phyloP scores from a whole-genome alignment of 1,139 yeast genomes.

The Geotrichum reessii region DNA sequence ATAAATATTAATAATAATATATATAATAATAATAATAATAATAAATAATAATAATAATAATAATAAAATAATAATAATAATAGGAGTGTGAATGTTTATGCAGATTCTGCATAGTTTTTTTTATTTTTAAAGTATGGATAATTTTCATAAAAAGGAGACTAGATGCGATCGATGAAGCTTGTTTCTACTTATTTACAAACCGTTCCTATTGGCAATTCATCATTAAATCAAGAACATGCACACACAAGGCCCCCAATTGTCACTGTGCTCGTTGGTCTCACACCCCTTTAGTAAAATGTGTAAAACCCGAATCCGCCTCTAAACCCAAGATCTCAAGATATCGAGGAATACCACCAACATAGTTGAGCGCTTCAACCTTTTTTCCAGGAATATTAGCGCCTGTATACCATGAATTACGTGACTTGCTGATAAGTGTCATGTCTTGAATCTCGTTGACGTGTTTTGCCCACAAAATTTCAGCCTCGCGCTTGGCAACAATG shows the following conservation, averaged over 20 bases:
- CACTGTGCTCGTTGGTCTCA: background rate
- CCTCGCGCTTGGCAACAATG: conserved; percentile 18
- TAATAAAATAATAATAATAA: too few species aligned
- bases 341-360: conserved; percentile 26
- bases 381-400: conserved; percentile 32
- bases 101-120: too few species aligned
- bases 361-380: conserved; percentile 28
- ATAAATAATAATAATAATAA: too few species aligned
- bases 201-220: too few species aligned
- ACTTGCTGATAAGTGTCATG: conserved; percentile 10
- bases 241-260: background rate
- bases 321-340: conserved; percentile 20
- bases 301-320: conserved; percentile 18
- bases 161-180: too few species aligned
- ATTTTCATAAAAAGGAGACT: too few species aligned
- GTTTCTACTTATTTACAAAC: too few species aligned
- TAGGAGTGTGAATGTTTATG: too few species aligned
- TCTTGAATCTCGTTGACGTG: conserved; percentile 18
- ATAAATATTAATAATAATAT: too few species aligned
- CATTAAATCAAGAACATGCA: too few species aligned
- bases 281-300: conserved; percentile 12
- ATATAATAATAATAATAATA: too few species aligned
- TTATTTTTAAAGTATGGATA: too few species aligned
- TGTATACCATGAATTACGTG: conserved; percentile 29
- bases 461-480: conserved; percentile 14